Conservation (phyloP, 768 basidiomycete species). For the Roridomyces roridus region DNA sequence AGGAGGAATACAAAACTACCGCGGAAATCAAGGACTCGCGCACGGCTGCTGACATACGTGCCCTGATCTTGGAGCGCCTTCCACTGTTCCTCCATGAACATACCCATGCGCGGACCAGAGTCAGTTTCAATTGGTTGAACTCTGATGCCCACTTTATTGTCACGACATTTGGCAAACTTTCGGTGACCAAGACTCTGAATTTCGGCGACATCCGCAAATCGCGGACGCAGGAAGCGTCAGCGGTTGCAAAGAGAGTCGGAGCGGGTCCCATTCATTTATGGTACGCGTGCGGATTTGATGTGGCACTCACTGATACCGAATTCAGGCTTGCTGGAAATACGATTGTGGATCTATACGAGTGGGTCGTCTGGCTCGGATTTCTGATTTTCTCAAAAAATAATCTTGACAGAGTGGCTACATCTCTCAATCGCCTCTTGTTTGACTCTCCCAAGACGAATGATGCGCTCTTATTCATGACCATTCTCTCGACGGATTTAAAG, state of each 20-base stretch:
- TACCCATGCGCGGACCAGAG: conserved; percentile 63
- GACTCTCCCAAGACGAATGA: conserved; percentile 84
- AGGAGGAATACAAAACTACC: conserved; percentile 74
- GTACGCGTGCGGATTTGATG: not conserved
- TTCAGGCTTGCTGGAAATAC: conserved; percentile 67
- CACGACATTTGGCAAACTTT: conserved; percentile 67
- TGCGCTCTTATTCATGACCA: conserved; percentile 89
- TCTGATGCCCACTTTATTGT: conserved; percentile 71
- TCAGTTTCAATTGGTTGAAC: conserved; percentile 73
- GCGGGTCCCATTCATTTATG: conserved; percentile 74
- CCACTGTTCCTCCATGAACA: conserved; percentile 94
- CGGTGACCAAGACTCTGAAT: conserved; percentile 64
- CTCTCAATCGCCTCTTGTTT: conserved; percentile 81
- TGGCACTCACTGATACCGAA: not conserved
- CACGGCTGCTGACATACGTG: conserved; percentile 56
- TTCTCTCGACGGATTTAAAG: conserved; percentile 88
- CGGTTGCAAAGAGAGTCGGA: conserved; percentile 62
- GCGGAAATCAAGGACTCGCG: conserved; percentile 56
- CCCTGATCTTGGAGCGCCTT: conserved; percentile 79
- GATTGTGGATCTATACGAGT: conserved; percentile 93
- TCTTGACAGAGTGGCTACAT: conserved; percentile 78
- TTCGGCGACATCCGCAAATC: conserved; percentile 55
- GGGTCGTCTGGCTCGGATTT: conserved; percentile 39
- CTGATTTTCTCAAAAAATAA: not conserved
- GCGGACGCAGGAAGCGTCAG: conserved; percentile 73